Base-by-base conservation (phyloP, 2,329 filamentous ascomycete genomes). In the Coniella lustricola region DNA sequence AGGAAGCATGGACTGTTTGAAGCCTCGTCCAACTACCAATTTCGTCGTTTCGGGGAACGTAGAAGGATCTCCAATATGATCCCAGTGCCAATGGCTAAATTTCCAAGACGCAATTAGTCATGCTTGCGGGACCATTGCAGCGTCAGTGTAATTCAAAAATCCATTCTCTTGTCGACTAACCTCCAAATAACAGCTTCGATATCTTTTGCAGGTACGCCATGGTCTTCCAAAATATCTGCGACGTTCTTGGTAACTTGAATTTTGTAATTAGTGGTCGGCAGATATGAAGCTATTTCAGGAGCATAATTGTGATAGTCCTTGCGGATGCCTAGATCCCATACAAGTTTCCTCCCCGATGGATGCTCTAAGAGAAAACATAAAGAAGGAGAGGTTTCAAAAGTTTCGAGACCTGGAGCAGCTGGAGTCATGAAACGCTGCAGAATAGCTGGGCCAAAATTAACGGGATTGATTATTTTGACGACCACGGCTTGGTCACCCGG, bases 31-130 rank as follows among this genome's bases (percentile, higher is more conserved):
- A 3, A 74, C 70, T 25, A 75, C 53, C 0, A 76, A 52, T 3
- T 65, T 60, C 3, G 70, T 71, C 5, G 52, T 58, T 0, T 52
- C 3, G 3, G 70, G 68, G 39, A 76, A 75, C 0, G 54, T 56
- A 2, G 64, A 63, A 1, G 66, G 60, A 46, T 74, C 67, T 1
- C 73, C 75, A n/a, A 64, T 67, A 51, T 76, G 73, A 53, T 76
- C 72, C 52, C 62, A 67, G 49, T 67, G 63, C 51, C 60, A 66
- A 51, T 72, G 68, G 46, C 62, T 67, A 59, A 63, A 64, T 22
- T 7, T n/a, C n/a, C n/a, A n/a, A n/a, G n/a, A n/a, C n/a, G n/a
- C n/a, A n/a, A 25, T 14, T 25, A 25, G 37, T 39, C 18, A 22
- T 25, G 4, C 20, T 39, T 14, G 14, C 37, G n/a, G n/a, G n/a